Conservation (phyloP, 306 rosid species). For the Sophora flavescens region DNA sequence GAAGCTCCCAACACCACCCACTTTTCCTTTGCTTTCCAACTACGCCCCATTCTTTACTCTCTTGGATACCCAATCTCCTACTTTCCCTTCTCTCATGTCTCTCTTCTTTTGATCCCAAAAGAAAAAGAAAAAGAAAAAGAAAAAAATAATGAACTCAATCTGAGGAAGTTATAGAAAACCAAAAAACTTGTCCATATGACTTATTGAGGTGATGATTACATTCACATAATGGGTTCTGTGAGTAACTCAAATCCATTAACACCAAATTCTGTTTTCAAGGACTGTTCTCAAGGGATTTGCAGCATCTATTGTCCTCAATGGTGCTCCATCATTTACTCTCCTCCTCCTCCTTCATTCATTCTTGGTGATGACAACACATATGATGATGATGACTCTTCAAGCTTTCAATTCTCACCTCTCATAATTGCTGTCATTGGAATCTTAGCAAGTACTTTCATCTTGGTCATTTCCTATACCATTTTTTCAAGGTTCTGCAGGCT, state of each 20-base stretch:
- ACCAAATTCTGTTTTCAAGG: slow-evolving; percentile 53
- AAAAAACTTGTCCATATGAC: neutral
- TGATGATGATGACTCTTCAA: neutral
- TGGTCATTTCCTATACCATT: slow-evolving; percentile 69
- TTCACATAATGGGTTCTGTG: slow-evolving; percentile 48
- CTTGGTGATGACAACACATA: neutral
- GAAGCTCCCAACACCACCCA: slow-evolving; percentile 50
- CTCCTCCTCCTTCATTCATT: slow-evolving; percentile 69
- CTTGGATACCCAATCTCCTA: slow-evolving; percentile 14
- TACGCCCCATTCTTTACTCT: slow-evolving; percentile 43
- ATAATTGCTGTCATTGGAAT: slow-evolving; percentile 77
- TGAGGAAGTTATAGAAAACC: neutral
- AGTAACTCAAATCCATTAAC: slow-evolving; percentile 60
- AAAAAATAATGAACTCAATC: slow-evolving; percentile 1
- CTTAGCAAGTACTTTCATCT: slow-evolving; percentile 66
- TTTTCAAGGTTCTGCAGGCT: slow-evolving; percentile 67
- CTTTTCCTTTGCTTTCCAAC: slow-evolving; percentile 61
- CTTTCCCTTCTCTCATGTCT: slow-evolving; percentile 8
- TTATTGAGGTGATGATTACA: neutral
- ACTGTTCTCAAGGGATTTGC: slow-evolving; percentile 76
- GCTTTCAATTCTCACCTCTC: slow-evolving; percentile 77
- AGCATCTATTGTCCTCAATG: slow-evolving; percentile 84
- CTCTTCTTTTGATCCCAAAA: neutral
- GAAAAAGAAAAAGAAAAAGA: too few species aligned
- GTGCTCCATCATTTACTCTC: slow-evolving; percentile 74